Percentiles rank a stretch among this genome's conserved stretches.
phyloP scores from a whole-genome alignment of 2,329 filamentous ascomycete species.

The Cordyceps cateniannulata region DNA sequence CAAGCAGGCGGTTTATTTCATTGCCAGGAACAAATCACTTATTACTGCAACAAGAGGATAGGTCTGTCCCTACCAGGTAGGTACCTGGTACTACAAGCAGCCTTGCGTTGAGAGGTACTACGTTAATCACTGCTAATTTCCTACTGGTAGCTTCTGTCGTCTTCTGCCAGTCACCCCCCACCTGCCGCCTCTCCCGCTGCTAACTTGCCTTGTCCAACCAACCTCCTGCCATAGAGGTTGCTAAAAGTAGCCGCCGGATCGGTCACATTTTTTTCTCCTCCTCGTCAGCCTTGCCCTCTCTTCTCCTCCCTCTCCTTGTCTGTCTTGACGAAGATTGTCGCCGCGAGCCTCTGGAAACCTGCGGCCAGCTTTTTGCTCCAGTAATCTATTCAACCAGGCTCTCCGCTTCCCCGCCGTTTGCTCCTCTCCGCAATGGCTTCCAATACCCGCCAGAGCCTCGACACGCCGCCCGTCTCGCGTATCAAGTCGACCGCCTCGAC shows the following conservation, averaged over 20 bases:
- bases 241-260: background rate
- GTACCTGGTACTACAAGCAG: too few species aligned
- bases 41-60: background rate
- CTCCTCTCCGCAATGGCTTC: conserved; percentile 1
- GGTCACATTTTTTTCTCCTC: background rate
- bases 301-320: background rate
- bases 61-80: too few species aligned
- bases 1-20: background rate
- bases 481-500: conserved; percentile 21
- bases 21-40: too few species aligned
- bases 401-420: background rate
- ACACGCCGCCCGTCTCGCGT: background rate
- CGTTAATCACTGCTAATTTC: background rate
- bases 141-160: background rate
- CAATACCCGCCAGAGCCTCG: conserved; percentile 5
- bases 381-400: background rate
- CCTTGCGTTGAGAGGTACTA: too few species aligned
- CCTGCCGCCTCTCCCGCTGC: background rate
- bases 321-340: background rate
- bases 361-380: background rate
- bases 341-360: background rate
- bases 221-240: background rate
- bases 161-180: background rate
- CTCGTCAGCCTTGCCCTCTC: background rate
- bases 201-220: background rate